Evolutionary conservation across 352 stramenopile genomes (phyloP), one percentile per base, ranked within the genome.

Genomic region (Globisporangium abappressorium): DNA sequence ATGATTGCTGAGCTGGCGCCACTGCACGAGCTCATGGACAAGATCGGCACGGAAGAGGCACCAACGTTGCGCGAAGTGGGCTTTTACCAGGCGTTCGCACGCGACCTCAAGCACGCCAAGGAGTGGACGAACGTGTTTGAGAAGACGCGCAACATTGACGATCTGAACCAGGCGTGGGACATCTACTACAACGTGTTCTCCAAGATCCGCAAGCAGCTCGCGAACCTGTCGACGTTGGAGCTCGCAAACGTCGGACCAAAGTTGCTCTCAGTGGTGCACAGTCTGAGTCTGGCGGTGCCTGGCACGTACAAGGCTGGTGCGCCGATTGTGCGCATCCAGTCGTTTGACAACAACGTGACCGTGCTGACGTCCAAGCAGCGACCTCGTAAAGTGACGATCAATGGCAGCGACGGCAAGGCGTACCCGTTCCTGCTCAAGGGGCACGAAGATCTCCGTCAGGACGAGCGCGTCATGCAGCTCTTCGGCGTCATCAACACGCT

Each of bases 391-490:
- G 98, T 99, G 18, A 96, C 90, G n/a, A 98, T 99, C 64, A 81
- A 96, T 49, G 98, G 98, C 38, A 98, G 94, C 73, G 97, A 99
- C 75, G 98, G 98, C 20, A 97, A 98, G 65, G 86, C 98, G 62
- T 99, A 99, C 80, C 88, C 98, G 33, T 99, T 99, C 80, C 73
- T 99, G 58, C 90, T 99, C 14, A 99, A 99, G 84, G 98, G 98
- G 5, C 97, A 99, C 76, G 98, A 99, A 80, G 98, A 99, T 89
- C 80, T 99, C 57, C 82, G 98, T 18, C 98, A 99, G 82, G 98
- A 99, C 76, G 98, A 99, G 81, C 90, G 98, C 65, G 98, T 99
- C 15, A 99, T 99, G 98, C 98, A 99, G 82, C 85, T 99, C 15
- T 99, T 99, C 75, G 98, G 98, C 14, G 89, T 99, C 30, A 98